Evolutionary conservation across 2,329 filamentous ascomycete species (phyloP).

Genomic region (Nannizziopsis barbatae): DNA sequence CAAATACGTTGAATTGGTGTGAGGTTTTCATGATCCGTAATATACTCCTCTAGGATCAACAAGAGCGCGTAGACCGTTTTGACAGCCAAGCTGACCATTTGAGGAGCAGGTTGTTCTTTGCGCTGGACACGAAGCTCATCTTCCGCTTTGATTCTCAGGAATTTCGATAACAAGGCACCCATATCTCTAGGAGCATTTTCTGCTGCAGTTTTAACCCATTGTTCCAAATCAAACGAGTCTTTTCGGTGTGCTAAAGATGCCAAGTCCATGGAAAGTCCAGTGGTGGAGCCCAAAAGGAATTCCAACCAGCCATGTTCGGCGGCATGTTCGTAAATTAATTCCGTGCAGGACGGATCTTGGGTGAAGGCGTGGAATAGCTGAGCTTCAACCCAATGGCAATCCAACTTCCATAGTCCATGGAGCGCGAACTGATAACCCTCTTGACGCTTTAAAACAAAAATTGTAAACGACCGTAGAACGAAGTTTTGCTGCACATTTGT

Average conservation of each 20-base stretch:
- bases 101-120: constrained; percentile 50
- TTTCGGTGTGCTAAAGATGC: constrained; percentile 75
- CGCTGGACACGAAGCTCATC: constrained; percentile 67
- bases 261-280: constrained; percentile 77
- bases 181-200: constrained; percentile 55
- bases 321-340: constrained; percentile 66
- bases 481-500: constrained; percentile 39
- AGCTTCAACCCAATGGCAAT: constrained; percentile 73
- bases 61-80: constrained; percentile 75
- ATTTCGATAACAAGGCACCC: constrained; percentile 61
- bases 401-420: constrained; percentile 82
- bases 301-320: constrained; percentile 74
- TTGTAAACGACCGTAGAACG: constrained; percentile 52
- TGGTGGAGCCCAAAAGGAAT: constrained; percentile 64
- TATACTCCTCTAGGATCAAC: constrained; percentile 62
- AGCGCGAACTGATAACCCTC: constrained; percentile 77
- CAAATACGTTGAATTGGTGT: constrained; percentile 75
- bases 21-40: constrained; percentile 53
- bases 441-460: constrained; percentile 69
- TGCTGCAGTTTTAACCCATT: constrained; percentile 65
- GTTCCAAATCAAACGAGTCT: constrained; percentile 64
- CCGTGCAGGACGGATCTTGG: constrained; percentile 54
- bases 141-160: constrained; percentile 72
- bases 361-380: constrained; percentile 69
- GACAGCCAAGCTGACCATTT: constrained; percentile 66